phyloP scores from a whole-genome alignment of 805 yeast species.

The Nakazawaea ambrosiae region DNA sequence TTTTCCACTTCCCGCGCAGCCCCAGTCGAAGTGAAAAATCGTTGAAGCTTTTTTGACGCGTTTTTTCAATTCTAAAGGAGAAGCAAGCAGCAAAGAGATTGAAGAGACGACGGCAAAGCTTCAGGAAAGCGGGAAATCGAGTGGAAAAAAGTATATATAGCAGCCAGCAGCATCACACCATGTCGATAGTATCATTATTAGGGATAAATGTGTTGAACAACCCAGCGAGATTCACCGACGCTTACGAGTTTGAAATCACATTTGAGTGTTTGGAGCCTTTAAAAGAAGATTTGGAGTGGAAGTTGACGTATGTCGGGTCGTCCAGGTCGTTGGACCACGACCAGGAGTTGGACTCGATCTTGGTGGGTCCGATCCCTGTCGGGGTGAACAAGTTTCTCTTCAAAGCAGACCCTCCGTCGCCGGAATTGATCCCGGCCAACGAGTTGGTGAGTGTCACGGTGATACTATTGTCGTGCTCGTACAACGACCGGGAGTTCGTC shows the following conservation, averaged over 20 bases:
- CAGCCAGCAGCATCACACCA: no score
- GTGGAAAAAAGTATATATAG: no score
- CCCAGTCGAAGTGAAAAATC: no score
- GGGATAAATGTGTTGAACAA: slow-evolving; percentile 91
- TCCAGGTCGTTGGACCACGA: slow-evolving; percentile 93
- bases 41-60: no score
- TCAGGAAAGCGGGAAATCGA: no score
- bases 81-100: no score
- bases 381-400: slow-evolving; percentile 92
- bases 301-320: slow-evolving; percentile 92
- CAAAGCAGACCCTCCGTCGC: slow-evolving; percentile 94
- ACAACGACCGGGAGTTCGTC: slow-evolving; percentile 90
- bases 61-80: no score
- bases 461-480: slow-evolving; percentile 85
- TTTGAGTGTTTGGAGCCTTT: slow-evolving; percentile 94
- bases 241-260: slow-evolving; percentile 95
- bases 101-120: no score
- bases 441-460: slow-evolving; percentile 95
- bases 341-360: slow-evolving; percentile 89
- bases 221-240: slow-evolving; percentile 89
- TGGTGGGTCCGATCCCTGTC: slow-evolving; percentile 99
- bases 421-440: slow-evolving; percentile 92
- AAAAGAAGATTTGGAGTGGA: slow-evolving; percentile 94
- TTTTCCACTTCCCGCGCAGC: no score
- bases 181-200: slow-evolving; percentile 90